Evolutionary conservation across 495 filamentous ascomycete species (phyloP).

Genomic region (Chaetomidium leptoderma): DNA sequence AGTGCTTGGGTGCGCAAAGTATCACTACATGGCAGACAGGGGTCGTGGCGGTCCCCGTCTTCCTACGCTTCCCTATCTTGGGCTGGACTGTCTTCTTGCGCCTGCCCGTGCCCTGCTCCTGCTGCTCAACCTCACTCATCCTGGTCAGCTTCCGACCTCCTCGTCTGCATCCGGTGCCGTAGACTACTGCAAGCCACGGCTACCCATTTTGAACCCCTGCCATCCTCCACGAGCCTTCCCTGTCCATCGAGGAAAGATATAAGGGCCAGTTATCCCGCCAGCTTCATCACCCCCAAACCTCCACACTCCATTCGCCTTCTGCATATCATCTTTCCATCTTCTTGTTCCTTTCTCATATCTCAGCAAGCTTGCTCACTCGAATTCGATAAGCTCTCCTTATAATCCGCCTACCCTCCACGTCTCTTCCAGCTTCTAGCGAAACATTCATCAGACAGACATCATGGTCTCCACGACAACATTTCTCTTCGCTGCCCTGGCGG

Average conservation of each 20-base stretch:
- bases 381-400: background rate
- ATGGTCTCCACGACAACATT: constrained; percentile 31
- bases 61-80: background rate
- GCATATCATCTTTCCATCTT: constrained; percentile 5
- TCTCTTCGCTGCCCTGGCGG: constrained; percentile 26
- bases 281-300: constrained; percentile 9
- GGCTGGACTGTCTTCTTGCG: constrained; percentile 14
- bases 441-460: background rate
- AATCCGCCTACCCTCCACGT: constrained; percentile 7
- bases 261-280: constrained; percentile 13
- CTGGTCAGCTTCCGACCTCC: constrained; percentile 7
- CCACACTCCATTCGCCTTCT: constrained; percentile 9
- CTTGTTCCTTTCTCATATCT: constrained; percentile 4
- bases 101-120: constrained; percentile 15
- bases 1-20: background rate
- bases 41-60: background rate
- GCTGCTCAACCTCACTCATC: constrained; percentile 14
- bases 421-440: constrained; percentile 17
- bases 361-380: background rate
- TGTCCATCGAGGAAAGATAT: constrained; percentile 11
- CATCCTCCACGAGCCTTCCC: constrained; percentile 2
- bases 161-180: constrained; percentile 4
- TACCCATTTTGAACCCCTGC: constrained; percentile 8
- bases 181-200: constrained; percentile 9
- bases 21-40: background rate